phyloP scores from a whole-genome alignment of 345 rosid species.

The Aquilaria yunnanensis region DNA sequence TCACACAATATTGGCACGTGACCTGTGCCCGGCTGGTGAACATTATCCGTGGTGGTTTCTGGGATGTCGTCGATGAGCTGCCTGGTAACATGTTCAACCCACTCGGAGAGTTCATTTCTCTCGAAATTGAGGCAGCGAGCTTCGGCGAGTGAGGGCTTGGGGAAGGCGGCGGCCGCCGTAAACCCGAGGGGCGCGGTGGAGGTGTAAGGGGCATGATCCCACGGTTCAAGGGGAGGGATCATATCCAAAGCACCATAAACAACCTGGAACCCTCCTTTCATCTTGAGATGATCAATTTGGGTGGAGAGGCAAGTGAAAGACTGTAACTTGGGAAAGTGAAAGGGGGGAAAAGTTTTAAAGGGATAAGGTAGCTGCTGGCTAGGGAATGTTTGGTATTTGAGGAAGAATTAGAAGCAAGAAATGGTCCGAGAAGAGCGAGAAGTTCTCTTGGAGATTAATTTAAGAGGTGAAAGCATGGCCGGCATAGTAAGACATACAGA shows the following conservation, averaged over 20 bases:
- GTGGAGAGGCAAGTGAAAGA: neutral
- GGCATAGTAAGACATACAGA: slow-evolving; percentile 45
- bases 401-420: slow-evolving; percentile 26
- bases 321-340: slow-evolving; percentile 13
- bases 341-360: slow-evolving; percentile 20
- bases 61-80: slow-evolving; percentile 54
- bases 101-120: slow-evolving; percentile 49
- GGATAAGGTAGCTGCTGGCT: neutral
- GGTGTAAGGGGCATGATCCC: slow-evolving; percentile 17
- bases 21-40: slow-evolving; percentile 18
- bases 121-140: slow-evolving; percentile 27
- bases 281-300: neutral
- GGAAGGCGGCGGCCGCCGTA: slow-evolving; percentile 8
- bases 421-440: slow-evolving; percentile 8
- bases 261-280: slow-evolving; percentile 43
- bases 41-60: slow-evolving; percentile 13
- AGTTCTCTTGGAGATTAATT: neutral
- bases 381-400: slow-evolving; percentile 3
- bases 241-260: slow-evolving; percentile 33
- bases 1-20: slow-evolving; percentile 13
- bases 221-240: slow-evolving; percentile 32
- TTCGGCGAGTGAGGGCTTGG: slow-evolving; percentile 15
- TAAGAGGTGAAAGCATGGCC: slow-evolving; percentile 32
- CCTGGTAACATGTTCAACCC: slow-evolving; percentile 60
- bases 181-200: slow-evolving; percentile 4